Base-by-base conservation (phyloP, 257 asterid genomes). In the Echites panduratus region DNA sequence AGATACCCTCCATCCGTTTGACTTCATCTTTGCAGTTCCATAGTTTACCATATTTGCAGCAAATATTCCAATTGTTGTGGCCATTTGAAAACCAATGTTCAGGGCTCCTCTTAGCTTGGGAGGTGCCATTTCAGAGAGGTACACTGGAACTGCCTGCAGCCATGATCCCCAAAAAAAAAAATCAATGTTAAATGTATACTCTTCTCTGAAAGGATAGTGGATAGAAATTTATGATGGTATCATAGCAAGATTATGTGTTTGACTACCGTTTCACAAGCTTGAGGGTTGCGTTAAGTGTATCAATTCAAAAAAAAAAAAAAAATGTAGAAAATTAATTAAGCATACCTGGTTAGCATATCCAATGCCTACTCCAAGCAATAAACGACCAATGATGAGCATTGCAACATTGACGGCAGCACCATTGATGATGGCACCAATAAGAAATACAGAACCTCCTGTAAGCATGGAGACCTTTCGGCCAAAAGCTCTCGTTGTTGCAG, bases 81-180 rank as follows among this genome's bases (percentile, higher is more conserved):
- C 87, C 24, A 89, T 76, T 71, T 89, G 92, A 77, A 89, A 89
- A 7, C 82, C 90, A 17, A 84, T 79, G 78, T 84, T 87, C 54
- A 89, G 79, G 20, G 96, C 92, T 63, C 92, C 96, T 65, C 96
- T 82, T 74, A 82, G 77, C 72, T 80, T 79, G 9, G 88, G 76
- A 3, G 92, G 92, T 1, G 96, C 90, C 92, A 89, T 85, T 84
- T 89, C 92, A 22, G 92, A 87, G 5, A 89, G 88, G 73, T 87
- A 89, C n/a, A 89, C 65, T 0, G 92, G 95, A 19, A 87, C 95
- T 5, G 90, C 80, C 95, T 89, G 83, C 53, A 48, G 9, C n/a
- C n/a, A n/a, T n/a, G n/a, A n/a, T n/a, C n/a, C n/a, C n/a, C n/a
- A n/a, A n/a, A n/a, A n/a, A n/a, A n/a, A n/a, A n/a, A n/a, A n/a